Percentiles rank a stretch among this genome's conserved stretches.
Conservation (phyloP, 257 asterid genomes). For the Ophiorrhiza pumila region DNA sequence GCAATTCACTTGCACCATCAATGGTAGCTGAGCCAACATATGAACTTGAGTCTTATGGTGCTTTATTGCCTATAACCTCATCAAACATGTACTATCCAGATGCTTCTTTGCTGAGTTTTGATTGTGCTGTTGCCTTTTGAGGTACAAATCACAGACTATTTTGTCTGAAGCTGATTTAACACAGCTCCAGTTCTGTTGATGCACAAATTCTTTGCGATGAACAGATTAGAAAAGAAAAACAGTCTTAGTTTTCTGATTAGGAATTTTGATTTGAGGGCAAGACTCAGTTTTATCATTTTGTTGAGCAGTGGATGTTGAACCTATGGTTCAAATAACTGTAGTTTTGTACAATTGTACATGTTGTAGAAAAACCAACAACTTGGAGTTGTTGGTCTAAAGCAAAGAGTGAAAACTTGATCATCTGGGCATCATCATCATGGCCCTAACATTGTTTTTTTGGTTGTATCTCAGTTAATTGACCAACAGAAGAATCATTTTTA, state of each 20-base stretch:
- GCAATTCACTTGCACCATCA: slow-evolving; percentile 54
- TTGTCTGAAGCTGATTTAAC: not conserved
- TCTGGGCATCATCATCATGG: not conserved
- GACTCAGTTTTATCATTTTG: not conserved
- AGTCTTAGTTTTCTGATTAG: not conserved
- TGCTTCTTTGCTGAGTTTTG: slow-evolving; percentile 11
- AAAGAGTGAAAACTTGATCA: not conserved
- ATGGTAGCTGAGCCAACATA: slow-evolving; percentile 19
- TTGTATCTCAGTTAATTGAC: not conserved
- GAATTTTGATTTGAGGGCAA: not conserved
- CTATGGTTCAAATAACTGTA: not conserved
- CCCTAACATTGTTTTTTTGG: not conserved
- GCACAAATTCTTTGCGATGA: not conserved
- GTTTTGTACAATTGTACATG: too few relatives aligned
- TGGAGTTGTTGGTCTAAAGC: not conserved
- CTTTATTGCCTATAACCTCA: slow-evolving; percentile 20
- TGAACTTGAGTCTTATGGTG: slow-evolving; percentile 20
- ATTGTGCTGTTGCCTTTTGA: not conserved
- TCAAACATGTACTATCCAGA: slow-evolving; percentile 13
- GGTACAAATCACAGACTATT: not conserved
- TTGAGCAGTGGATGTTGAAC: not conserved
- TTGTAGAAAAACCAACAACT: not conserved
- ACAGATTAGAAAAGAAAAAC: not conserved
- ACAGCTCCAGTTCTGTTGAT: not conserved
- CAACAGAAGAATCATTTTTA: not conserved